Base-by-base conservation (phyloP, 768 basidiomycete species). In the Candolleomyces efflorescens region DNA sequence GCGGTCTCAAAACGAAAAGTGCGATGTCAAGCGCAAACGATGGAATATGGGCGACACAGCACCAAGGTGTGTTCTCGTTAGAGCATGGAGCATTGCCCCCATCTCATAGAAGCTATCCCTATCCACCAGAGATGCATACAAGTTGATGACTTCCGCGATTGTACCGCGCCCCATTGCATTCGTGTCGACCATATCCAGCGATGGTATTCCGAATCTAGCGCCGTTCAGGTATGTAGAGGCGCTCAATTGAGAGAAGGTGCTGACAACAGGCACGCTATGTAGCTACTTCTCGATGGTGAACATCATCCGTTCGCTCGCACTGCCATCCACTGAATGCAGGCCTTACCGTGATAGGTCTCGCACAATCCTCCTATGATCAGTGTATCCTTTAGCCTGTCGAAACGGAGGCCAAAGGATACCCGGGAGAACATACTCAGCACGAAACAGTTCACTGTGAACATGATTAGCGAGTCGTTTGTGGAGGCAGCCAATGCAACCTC, bases 151-250 rank as follows among this genome's bases (percentile, higher is more conserved):
- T 10, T 82, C 81, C 53, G 81, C 80, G 9, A 77, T 88, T 55
- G 68, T 82, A 12, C 89, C 87, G 18, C 78, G 89, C 39, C 87
- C 87, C 12, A 80, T 89, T 52, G 87, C 84, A 1, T 79, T 89
- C 59, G 79, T 89, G 38, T 87, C 86, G 12, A 79, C 85, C 7
- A 58, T 84, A 41, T 81, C 81, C n/a, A 58, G 63, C 3, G 68
- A 77, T 55, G 84, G 82, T 2, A 63, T 73, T 15, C 75, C 75
- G 18, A 90, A 88, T 70, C 78, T 90, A 47, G 84, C 86, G 4
- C 82, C 85, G 1, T 86, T 87, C 71, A 88, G 86, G 79, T 84
- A 66, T 60, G 69, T 3, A 23, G 15, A 23, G n/a, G 64, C 17
- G 39, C 37, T 24, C 45, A 41, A 18, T 38, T 58, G 20, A 58